These are phyloP conservation scores for Actinomortierella wolfii DNA, from an alignment of 371 early-diverging fungal species.

Conservation along the genomic window DNA sequence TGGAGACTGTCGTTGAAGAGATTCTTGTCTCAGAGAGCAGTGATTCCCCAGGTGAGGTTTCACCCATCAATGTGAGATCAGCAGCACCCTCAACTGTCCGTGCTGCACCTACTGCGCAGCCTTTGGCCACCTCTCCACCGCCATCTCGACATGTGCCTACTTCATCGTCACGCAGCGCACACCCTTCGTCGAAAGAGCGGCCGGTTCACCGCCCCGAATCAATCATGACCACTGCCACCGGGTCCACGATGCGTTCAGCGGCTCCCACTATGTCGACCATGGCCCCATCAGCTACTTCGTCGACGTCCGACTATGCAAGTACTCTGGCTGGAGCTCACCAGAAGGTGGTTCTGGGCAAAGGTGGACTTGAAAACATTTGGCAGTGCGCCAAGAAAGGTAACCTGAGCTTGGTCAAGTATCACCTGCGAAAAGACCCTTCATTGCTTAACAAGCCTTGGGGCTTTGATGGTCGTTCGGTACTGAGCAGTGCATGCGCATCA, in stretches of 20 bases:
- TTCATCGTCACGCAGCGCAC: too few species aligned
- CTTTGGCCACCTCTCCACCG: too few species aligned
- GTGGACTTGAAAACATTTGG: conserved; percentile 32
- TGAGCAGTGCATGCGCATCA: conserved; percentile 35
- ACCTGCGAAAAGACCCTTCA: conserved; percentile 21
- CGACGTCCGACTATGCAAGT: not conserved
- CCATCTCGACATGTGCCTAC: too few species aligned
- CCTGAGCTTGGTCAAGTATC: conserved; percentile 18
- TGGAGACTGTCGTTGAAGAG: too few species aligned
- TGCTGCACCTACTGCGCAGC: too few species aligned
- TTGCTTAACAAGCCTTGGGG: conserved; percentile 33
- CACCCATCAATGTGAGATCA: too few species aligned
- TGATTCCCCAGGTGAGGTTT: too few species aligned
- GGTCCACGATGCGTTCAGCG: conserved; percentile 27
- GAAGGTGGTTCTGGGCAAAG: conserved; percentile 3
- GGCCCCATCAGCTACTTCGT: conserved; percentile 29
- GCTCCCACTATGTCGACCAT: conserved; percentile 34
- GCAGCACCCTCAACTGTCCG: too few species aligned
- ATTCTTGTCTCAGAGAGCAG: too few species aligned
- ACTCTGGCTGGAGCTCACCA: not conserved
- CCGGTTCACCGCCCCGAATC: conserved; percentile 18
- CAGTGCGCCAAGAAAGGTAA: conserved; percentile 37
- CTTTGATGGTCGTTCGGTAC: conserved; percentile 34
- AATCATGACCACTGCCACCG: conserved; percentile 18
- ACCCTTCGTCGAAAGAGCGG: too few species aligned